A percentile compares a stretch with the other conserved stretches of the same genome.
phyloP scores from a whole-genome alignment of 345 rosid genomes.

The Lepidium aucheri region DNA sequence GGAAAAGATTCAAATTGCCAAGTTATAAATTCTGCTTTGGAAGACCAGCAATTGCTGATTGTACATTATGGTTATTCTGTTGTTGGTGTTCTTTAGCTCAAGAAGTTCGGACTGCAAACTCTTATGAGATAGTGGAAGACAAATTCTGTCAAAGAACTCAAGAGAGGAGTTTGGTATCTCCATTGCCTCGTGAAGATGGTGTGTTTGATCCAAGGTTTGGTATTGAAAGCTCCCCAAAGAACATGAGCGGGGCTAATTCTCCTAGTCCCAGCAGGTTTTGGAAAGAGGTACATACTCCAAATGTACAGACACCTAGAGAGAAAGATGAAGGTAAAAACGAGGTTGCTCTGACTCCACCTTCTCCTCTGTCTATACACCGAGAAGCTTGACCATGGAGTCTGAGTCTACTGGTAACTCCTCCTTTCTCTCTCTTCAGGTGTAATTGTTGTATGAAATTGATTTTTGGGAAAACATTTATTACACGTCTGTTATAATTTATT shows the following conservation, averaged over 20 bases:
- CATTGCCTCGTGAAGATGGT: constrained; percentile 47
- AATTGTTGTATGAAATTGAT: not conserved
- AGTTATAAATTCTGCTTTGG: constrained; percentile 70
- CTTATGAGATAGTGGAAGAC: constrained; percentile 62
- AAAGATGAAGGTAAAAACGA: constrained; percentile 47
- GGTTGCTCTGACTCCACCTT: constrained; percentile 58
- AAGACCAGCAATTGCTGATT: constrained; percentile 45
- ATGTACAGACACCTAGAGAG: constrained; percentile 37
- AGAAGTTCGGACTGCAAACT: constrained; percentile 75
- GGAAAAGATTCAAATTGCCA: constrained; percentile 75
- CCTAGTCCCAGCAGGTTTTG: constrained; percentile 43
- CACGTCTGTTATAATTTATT: constrained; percentile 4
- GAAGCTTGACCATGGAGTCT: constrained; percentile 22
- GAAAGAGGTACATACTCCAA: constrained; percentile 36
- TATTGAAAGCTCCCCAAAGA: constrained; percentile 28
- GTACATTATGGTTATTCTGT: constrained; percentile 74
- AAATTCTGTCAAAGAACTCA: constrained; percentile 31
- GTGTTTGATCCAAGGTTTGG: constrained; percentile 24
- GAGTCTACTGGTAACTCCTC: not conserved
- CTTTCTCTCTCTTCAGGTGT: not conserved
- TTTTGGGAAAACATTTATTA: not conserved
- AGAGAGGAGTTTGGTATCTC: constrained; percentile 30
- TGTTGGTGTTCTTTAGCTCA: constrained; percentile 95
- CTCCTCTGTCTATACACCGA: constrained; percentile 45
- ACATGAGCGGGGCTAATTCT: constrained; percentile 21